phyloP scores from a whole-genome alignment of 148 eudicot species.

The Rhododendron griersonianum region DNA sequence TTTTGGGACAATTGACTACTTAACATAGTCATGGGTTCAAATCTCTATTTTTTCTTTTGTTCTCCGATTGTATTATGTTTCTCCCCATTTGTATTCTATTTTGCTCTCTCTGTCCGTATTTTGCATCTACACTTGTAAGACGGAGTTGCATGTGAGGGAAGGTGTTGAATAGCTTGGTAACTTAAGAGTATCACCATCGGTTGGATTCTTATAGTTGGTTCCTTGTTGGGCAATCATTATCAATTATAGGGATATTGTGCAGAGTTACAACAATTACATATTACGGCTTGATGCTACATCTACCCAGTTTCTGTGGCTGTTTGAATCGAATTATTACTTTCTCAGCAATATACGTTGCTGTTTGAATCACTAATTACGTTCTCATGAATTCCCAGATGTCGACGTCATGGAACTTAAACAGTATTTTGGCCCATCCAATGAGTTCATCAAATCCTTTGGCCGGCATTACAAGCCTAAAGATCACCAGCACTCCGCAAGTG shows the following conservation, averaged over 20 bases:
- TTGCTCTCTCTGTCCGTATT: too few relatives aligned
- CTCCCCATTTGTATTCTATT: too few relatives aligned
- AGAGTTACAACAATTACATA: neutral
- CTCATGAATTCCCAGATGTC: constrained; percentile 18
- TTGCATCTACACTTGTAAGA: too few relatives aligned
- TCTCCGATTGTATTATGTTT: too few relatives aligned
- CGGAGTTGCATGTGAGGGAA: too few relatives aligned
- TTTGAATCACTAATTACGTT: neutral
- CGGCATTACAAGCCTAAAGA: neutral
- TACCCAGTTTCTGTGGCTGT: neutral
- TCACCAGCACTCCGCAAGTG: constrained; percentile 5
- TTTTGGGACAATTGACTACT: too few relatives aligned
- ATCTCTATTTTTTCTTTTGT: too few relatives aligned
- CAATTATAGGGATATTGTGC: too few relatives aligned
- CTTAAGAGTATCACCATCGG: neutral
- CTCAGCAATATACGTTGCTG: neutral
- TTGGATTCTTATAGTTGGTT: neutral
- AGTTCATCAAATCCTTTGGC: constrained; percentile 35
- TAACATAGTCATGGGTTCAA: too few relatives aligned
- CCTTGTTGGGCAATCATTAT: too few relatives aligned
- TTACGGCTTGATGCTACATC: neutral
- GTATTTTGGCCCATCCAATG: constrained; percentile 42
- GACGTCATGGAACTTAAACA: constrained; percentile 19
- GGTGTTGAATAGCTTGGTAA: too few relatives aligned
- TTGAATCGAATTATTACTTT: neutral